Conservation (phyloP, 2,329 filamentous ascomycete genomes). For the Cryphonectria naterciae region DNA sequence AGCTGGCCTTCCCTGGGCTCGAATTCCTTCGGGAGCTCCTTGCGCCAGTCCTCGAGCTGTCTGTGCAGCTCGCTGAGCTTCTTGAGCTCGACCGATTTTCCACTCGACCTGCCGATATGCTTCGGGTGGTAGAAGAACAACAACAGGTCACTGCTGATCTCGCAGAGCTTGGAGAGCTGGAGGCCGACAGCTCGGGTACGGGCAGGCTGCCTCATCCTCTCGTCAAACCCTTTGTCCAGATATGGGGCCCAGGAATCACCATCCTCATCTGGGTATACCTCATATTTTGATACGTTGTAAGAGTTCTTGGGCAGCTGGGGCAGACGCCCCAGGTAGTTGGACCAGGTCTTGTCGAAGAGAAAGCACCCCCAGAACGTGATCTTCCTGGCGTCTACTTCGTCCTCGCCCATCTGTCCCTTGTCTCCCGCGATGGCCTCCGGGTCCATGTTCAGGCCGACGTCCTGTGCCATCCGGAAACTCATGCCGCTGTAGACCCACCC, state of each 20-base stretch:
- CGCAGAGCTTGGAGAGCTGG: conserved; percentile 81
- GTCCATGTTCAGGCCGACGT: conserved; percentile 89
- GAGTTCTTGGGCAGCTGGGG: conserved; percentile 82
- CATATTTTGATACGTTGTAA: conserved; percentile 84
- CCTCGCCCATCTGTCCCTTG: conserved; percentile 67
- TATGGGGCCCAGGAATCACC: conserved; percentile 85
- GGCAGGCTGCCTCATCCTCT: conserved; percentile 75
- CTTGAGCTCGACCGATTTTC: conserved; percentile 85
- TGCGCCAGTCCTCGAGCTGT: conserved; percentile 86
- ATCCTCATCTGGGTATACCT: conserved; percentile 90
- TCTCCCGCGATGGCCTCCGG: conserved; percentile 66
- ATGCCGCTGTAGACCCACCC: conserved; percentile 99
- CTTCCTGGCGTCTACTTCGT: conserved; percentile 84
- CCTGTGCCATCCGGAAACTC: conserved; percentile 96
- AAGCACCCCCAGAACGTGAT: conserved; percentile 99
- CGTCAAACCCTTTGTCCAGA: conserved; percentile 78
- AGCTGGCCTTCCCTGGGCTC: conserved; percentile 88
- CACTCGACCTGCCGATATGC: conserved; percentile 63
- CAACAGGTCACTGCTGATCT: conserved; percentile 91
- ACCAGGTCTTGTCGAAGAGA: conserved; percentile 99
- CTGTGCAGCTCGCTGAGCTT: conserved; percentile 91
- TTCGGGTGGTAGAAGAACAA: conserved; percentile 89
- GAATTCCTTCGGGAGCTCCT: conserved; percentile 80
- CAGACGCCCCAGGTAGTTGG: conserved; percentile 90
- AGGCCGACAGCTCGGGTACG: conserved; percentile 80